Base-by-base conservation (phyloP, 1,284 basidiomycete species). In the Sanguinoderma infundibulare region DNA sequence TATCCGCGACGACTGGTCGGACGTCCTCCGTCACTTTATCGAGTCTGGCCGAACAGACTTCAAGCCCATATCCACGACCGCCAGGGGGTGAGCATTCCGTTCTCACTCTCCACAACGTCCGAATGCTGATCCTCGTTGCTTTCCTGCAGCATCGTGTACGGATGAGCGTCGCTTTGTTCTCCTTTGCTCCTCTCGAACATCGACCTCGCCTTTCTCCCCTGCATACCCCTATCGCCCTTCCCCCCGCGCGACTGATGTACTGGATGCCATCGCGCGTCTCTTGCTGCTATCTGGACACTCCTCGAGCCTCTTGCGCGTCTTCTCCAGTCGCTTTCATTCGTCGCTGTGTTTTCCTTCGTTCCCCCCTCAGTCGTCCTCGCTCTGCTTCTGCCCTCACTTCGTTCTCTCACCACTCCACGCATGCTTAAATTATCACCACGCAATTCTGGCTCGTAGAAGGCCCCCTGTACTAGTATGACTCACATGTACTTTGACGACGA, bases 1-100 rank as follows among this genome's bases (percentile, higher is more conserved):
- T 71, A 65, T 73, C 22, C 80, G 89, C 58, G 86, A 87, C 8
- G 90, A 92, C 73, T 92, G 90, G 90, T 74, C 77, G 9, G 79
- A 81, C 15, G 86, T 89, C 22, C 81, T 92, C 40, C 75, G 80
- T 28, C 86, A 90, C 74, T 92, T 89, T 68, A 84, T 91, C 58
- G 86, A 87, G 60, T 78, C 81, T n/a, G 90, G 90, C 34, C 83
- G 89, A 53, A 85, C 84, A 17, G 90, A 91, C 73, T 92, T 92
- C 75, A 84, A 87, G 73, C 90, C 90, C 17, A 88, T 91, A 79
- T 90, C 89, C 32, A 89, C 89, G 17, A 90, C 89, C 10, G 59
- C 85, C 8, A 74, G 84, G 75, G 90, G 89, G 89, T 91, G 74
- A 81, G 89, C 39, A n/a, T 77, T 9, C 30, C 47, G n/a, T 54